Evolutionary conservation across 169 alveolate species (phyloP).

Genomic region (Plasmodium inui): DNA sequence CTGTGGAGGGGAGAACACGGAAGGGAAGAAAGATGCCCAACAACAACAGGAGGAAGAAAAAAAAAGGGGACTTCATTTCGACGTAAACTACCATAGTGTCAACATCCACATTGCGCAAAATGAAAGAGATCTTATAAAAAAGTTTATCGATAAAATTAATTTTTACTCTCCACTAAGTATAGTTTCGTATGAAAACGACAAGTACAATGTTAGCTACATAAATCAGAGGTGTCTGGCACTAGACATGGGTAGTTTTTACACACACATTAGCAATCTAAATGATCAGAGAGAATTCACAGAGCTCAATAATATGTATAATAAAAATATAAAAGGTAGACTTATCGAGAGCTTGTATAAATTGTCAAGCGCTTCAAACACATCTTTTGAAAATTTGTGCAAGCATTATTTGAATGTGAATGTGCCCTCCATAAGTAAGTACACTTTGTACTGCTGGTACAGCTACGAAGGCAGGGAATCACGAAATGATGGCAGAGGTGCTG

Average conservation of each 20-base stretch:
- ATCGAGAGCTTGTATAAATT: slow-evolving; percentile 57
- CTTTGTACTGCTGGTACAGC: slow-evolving; percentile 42
- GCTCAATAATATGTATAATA: slow-evolving; percentile 45
- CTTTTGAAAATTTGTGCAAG: slow-evolving; percentile 67
- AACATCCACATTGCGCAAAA: slow-evolving; percentile 45
- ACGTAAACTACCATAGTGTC: neutral
- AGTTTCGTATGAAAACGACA: slow-evolving; percentile 58
- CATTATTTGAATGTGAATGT: slow-evolving; percentile 39
- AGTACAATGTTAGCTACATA: slow-evolving; percentile 52
- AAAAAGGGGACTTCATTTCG: neutral
- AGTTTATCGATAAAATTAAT: slow-evolving; percentile 16
- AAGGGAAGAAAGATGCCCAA: neutral
- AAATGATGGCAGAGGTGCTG: neutral
- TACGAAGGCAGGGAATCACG: neutral
- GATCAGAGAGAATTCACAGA: slow-evolving; percentile 27
- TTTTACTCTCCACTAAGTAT: slow-evolving; percentile 62
- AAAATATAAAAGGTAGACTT: slow-evolving; percentile 61
- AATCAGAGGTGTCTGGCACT: slow-evolving; percentile 54
- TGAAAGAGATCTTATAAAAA: slow-evolving; percentile 49
- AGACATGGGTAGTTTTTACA: slow-evolving; percentile 43
- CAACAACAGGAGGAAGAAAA: neutral
- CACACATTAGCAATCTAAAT: slow-evolving; percentile 34
- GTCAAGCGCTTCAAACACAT: slow-evolving; percentile 11
- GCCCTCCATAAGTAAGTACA: slow-evolving; percentile 34
- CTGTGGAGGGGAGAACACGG: neutral